Conservation (phyloP, 2,329 filamentous ascomycete species). For the Colletotrichum nymphaeae region DNA sequence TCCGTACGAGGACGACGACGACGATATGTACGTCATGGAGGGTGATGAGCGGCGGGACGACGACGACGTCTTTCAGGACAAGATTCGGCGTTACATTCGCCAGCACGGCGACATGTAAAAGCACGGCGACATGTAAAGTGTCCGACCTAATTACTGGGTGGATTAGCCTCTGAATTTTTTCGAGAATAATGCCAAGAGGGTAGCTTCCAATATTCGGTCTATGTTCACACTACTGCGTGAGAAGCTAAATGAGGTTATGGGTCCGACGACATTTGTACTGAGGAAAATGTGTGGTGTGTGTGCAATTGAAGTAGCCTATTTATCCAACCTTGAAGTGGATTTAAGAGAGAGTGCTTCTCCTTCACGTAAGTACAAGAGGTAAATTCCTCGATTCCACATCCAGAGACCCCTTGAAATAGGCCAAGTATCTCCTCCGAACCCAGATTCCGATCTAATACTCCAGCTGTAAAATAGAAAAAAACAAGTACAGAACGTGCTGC, state of each 20-base stretch:
- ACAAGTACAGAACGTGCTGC: background rate
- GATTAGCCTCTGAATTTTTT: no score
- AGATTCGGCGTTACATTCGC: constrained; percentile 39
- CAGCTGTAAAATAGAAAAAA: background rate
- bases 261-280: no score
- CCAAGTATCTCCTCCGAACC: background rate
- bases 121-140: no score
- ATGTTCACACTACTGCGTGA: no score
- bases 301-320: constrained; percentile 15
- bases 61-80: constrained; percentile 40
- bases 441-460: background rate
- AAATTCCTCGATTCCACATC: background rate
- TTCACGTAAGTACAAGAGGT: background rate
- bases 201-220: no score
- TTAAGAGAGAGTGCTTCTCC: background rate
- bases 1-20: constrained; percentile 50
- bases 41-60: constrained; percentile 48
- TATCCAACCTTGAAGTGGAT: background rate
- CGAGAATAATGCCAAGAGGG: no score
- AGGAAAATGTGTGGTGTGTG: background rate
- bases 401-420: background rate
- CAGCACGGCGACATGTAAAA: constrained; percentile 28
- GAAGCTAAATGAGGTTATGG: no score
- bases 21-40: constrained; percentile 47
- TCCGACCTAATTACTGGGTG: no score